A percentile compares a stretch with the other conserved stretches of the same genome.
Evolutionary conservation across 305 asterid genomes (phyloP).

Genomic region (Rubia peregrina): DNA sequence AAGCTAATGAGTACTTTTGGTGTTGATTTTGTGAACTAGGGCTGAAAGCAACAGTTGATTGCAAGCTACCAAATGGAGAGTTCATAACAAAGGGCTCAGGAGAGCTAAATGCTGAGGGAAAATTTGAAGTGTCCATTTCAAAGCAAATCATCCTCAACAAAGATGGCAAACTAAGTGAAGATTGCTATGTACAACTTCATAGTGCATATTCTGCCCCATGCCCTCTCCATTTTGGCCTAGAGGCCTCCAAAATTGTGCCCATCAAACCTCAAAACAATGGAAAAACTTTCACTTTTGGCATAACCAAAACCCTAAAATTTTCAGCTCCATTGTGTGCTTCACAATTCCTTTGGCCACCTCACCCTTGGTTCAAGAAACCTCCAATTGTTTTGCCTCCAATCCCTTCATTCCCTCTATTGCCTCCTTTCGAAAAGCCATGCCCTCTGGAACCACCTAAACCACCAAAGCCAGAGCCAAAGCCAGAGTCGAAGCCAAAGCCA

Average conservation of each 20-base stretch:
- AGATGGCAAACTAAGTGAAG: slow-evolving; percentile 40
- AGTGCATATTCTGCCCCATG: slow-evolving; percentile 66
- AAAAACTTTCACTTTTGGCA: slow-evolving; percentile 28
- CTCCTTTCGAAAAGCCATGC: slow-evolving; percentile 16
- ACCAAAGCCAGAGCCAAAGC: background rate
- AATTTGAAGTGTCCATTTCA: slow-evolving; percentile 49
- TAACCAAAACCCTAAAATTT: slow-evolving; percentile 40
- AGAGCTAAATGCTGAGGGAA: slow-evolving; percentile 37
- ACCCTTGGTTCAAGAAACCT: slow-evolving; percentile 28
- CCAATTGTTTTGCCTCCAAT: slow-evolving; percentile 22
- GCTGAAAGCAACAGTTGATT: slow-evolving; percentile 26
- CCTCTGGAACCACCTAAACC: slow-evolving; percentile 6
- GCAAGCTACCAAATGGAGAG: slow-evolving; percentile 22
- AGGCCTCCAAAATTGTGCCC: slow-evolving; percentile 45
- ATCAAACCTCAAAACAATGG: slow-evolving; percentile 28
- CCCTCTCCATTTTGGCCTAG: slow-evolving; percentile 48
- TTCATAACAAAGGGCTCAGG: slow-evolving; percentile 21
- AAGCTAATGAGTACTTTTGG: background rate
- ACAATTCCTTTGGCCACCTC: slow-evolving; percentile 57
- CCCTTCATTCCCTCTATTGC: slow-evolving; percentile 21
- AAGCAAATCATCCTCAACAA: slow-evolving; percentile 25
- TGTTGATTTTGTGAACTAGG: slow-evolving; percentile 15
- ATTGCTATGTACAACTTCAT: slow-evolving; percentile 77
- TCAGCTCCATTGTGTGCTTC: slow-evolving; percentile 66
- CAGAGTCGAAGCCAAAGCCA: slow-evolving; percentile 9